phyloP scores from a whole-genome alignment of 257 asterid genomes.

The Solanum boliviense region DNA sequence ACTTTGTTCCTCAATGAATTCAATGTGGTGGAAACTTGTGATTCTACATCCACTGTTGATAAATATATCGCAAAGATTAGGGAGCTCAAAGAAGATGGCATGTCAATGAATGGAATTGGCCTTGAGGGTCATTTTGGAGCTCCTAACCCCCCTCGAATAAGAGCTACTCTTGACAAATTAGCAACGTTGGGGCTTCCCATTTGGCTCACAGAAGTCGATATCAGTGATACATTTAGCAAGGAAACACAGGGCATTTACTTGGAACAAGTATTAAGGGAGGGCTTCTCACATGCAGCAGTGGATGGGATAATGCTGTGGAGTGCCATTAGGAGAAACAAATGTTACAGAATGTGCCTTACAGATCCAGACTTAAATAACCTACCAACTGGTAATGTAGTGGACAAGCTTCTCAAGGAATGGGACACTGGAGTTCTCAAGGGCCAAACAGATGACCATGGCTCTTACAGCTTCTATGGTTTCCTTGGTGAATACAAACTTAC shows the following conservation, averaged over 20 bases:
- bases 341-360: slow-evolving; percentile 57
- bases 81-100: slow-evolving; percentile 25
- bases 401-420: slow-evolving; percentile 46
- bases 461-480: slow-evolving; percentile 36
- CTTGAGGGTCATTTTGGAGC: slow-evolving; percentile 38
- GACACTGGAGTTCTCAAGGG: slow-evolving; percentile 26
- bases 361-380: slow-evolving; percentile 31
- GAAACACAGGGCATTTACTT: slow-evolving; percentile 39
- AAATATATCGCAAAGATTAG: slow-evolving; percentile 20
- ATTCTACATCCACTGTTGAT: slow-evolving; percentile 32
- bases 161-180: slow-evolving; percentile 36
- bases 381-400: slow-evolving; percentile 43
- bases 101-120: slow-evolving; percentile 33
- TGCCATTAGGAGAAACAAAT: slow-evolving; percentile 25
- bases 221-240: slow-evolving; percentile 12
- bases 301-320: slow-evolving; percentile 50
- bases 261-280: slow-evolving; percentile 45
- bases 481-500: slow-evolving; percentile 39
- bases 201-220: slow-evolving; percentile 55
- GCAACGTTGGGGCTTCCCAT: slow-evolving; percentile 41
- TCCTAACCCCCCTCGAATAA: slow-evolving; percentile 39
- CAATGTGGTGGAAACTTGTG: slow-evolving; percentile 44
- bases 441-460: slow-evolving; percentile 30
- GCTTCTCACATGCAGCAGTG: slow-evolving; percentile 41
- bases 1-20: slow-evolving; percentile 41